A percentile compares a stretch with the other conserved stretches of the same genome.
Conservation (phyloP, 2,329 filamentous ascomycete genomes). For the Sporothrix inflata region DNA sequence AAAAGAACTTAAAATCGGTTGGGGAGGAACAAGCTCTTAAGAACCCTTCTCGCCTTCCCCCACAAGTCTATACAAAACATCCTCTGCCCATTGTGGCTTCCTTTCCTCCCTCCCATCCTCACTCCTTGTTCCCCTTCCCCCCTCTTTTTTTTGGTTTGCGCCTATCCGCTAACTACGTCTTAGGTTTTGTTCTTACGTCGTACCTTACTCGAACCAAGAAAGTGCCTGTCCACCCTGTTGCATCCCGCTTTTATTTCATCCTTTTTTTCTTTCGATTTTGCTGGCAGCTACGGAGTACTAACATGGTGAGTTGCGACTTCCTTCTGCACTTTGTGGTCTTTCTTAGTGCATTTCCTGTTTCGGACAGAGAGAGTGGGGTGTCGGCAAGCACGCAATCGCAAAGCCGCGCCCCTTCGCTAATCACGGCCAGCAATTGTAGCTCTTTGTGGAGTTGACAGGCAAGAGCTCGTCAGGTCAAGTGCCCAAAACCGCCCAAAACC, state of each 20-base stretch:
- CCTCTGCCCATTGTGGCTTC: constrained; percentile 25
- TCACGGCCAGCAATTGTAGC: constrained; percentile 12
- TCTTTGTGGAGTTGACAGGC: constrained; percentile 18
- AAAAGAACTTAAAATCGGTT: not conserved
- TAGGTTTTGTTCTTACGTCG: constrained; percentile 8
- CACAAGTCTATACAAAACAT: constrained; percentile 20
- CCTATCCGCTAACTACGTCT: not conserved
- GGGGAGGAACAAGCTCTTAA: constrained; percentile 22
- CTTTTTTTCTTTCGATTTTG: not conserved
- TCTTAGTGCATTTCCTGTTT: constrained; percentile 28
- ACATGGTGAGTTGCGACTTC: constrained; percentile 11
- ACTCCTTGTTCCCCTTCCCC: not conserved
- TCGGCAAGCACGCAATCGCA: constrained; percentile 29
- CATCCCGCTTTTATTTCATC: constrained; percentile 9
- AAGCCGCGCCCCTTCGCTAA: constrained; percentile 20
- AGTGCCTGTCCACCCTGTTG: not conserved
- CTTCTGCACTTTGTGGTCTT: constrained; percentile 5
- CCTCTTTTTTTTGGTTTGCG: not conserved
- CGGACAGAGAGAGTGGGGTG: constrained; percentile 26
- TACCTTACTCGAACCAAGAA: constrained; percentile 6
- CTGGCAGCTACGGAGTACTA: constrained; percentile 12
- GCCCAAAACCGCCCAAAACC: not conserved
- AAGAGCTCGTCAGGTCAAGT: constrained; percentile 21
- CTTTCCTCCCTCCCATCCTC: constrained; percentile 6
- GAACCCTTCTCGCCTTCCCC: constrained; percentile 9